A percentile compares a stretch with the other conserved stretches of the same genome.
These are phyloP conservation scores for Cadophora gregata DNA, from an alignment of 2,329 filamentous ascomycete species.

Conservation along the genomic window DNA sequence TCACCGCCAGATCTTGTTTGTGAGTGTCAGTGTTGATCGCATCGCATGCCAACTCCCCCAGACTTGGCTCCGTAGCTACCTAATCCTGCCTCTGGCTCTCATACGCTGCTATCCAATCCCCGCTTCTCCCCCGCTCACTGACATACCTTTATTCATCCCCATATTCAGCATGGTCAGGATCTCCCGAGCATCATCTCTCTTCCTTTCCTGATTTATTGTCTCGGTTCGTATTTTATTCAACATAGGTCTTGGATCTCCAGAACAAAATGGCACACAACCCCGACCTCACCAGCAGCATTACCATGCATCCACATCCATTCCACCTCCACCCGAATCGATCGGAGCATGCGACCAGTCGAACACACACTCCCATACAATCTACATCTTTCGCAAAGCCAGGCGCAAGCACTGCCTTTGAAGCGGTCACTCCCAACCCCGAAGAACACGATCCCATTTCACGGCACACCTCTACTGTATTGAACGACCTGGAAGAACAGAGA, in stretches of 20 bases:
- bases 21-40: neutral
- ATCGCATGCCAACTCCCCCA: neutral
- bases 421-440: constrained; percentile 37
- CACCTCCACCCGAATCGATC: constrained; percentile 40
- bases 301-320: constrained; percentile 43
- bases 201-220: neutral
- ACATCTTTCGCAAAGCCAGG: constrained; percentile 43
- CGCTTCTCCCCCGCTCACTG: neutral
- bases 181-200: neutral
- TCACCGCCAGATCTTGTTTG: constrained; percentile 9
- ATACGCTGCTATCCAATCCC: neutral
- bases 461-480: constrained; percentile 35
- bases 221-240: constrained; percentile 3
- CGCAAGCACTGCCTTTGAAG: constrained; percentile 51
- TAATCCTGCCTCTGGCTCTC: neutral
- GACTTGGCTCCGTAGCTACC: neutral
- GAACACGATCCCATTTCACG: constrained; percentile 41
- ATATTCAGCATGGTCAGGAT: neutral
- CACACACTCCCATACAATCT: constrained; percentile 38
- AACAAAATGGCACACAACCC: constrained; percentile 34
- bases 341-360: constrained; percentile 34
- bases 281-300: constrained; percentile 42
- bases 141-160: neutral
- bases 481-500: constrained; percentile 51
- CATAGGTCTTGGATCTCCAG: neutral